These are phyloP conservation scores for Neurospora sp. DNA, from an alignment of 495 filamentous ascomycete species.

Conservation along the genomic window DNA sequence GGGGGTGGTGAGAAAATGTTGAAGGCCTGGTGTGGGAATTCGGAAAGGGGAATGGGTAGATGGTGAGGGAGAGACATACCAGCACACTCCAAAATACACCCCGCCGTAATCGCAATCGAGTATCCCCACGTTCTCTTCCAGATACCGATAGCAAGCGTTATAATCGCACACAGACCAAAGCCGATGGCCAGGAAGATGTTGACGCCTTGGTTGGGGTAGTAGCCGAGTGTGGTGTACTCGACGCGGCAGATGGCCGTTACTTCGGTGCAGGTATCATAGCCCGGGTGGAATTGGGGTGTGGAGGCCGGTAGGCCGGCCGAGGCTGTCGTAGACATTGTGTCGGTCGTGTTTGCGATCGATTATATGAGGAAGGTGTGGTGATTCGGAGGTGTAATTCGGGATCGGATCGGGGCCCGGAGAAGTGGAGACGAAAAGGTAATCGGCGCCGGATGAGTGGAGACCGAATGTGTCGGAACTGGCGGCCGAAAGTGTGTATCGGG, in stretches of 20 bases:
- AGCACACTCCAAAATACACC: constrained; percentile 30
- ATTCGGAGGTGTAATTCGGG: not conserved
- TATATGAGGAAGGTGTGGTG: not conserved
- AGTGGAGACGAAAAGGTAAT: not conserved
- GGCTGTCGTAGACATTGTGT: constrained; percentile 3
- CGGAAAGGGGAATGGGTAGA: too few relatives aligned
- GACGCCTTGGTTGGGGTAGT: constrained; percentile 52
- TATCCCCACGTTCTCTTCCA: constrained; percentile 57
- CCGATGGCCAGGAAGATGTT: constrained; percentile 50
- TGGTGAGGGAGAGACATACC: constrained; percentile 25
- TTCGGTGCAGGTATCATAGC: constrained; percentile 32
- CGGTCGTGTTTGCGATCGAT: not conserved
- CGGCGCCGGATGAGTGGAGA: not conserved
- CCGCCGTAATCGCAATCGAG: constrained; percentile 39
- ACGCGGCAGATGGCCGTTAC: constrained; percentile 46
- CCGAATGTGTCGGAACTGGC: not conserved
- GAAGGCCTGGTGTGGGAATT: too few relatives aligned
- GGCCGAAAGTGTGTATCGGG: not conserved
- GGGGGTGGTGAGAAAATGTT: too few relatives aligned
- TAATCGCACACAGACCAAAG: constrained; percentile 41
- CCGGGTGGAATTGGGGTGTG: constrained; percentile 13
- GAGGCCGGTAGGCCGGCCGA: not conserved
- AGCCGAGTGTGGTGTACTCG: constrained; percentile 53
- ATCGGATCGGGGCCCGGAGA: not conserved
- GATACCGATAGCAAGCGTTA: constrained; percentile 42